Base-by-base conservation (phyloP, 2,329 filamentous ascomycete genomes). In the Cladosporium sp. region DNA sequence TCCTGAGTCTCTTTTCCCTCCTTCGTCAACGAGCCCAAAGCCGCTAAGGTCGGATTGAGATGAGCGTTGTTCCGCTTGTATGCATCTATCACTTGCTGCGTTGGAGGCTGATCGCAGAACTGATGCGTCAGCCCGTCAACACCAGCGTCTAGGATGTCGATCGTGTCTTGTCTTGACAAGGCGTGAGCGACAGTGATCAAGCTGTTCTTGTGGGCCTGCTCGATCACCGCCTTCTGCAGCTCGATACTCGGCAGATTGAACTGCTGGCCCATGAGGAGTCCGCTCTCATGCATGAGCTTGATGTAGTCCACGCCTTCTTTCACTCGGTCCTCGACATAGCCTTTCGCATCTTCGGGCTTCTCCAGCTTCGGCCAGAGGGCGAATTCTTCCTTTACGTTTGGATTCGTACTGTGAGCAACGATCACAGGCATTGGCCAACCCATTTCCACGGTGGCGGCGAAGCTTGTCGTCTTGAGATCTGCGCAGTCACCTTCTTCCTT, bases 201-300 rank as follows among this genome's bases (percentile, higher is more conserved):
- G 6, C 78, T 76, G 12, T 77, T 70, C 49, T 71, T 71, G 32
- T 77, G 77, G 0, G 80, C 74, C 60, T 80, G 78, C 5, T 77
- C 72, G 41, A 85, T 76, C 24, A 85, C 75, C 3, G 77, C 78
- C 59, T 74, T 78, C 67, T 85, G 83, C 4, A 86, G 74, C 54
- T 80, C 76, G 4, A 81, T 65, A 0, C 78, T 75, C 0, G 83
- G 82, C 38, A 80, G 74, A 4, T 70, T 68, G 21, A 83, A 75
- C 8, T 75, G 66, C 32, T 73, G 65, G 2, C 78, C 78, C 71
- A 84, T 74, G 10, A 75, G 71, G 8, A 71, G 75, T 3, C 83
- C 83, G 61, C 76, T 78, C 68, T 85, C 83, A 68, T 85, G 81
- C 78, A 85, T 83, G 58, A 85, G 72, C 69, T 85, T 85, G 71